Evolutionary conservation across 2,329 filamentous ascomycete species (phyloP), one percentile per base, ranked within the genome.

Genomic region (Colletotrichum australisinense): DNA sequence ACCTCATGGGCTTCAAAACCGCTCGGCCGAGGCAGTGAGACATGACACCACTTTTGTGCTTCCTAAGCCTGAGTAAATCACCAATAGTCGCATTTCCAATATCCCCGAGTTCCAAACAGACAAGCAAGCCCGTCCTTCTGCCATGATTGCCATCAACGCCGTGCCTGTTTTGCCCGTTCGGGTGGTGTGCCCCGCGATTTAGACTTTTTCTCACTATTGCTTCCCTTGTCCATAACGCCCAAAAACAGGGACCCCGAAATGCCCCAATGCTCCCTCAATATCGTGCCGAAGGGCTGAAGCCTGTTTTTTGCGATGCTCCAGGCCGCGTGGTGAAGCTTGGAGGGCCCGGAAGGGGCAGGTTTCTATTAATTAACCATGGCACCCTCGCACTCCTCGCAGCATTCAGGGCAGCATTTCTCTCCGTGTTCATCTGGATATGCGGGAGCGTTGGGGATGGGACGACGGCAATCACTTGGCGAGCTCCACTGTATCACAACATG

Each of bases 161-260:
- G 22, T 19, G 16, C n/a, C 35, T n/a, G 42, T 22, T 49, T 49
- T 49, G 42, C 64, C 64, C n/a, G 49, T 69, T 53, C 57, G 49
- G 63, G 56, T 57, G 32, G 24, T 49, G 19, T 67, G 56, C 66
- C 66, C 59, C 66, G 67, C 69, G 69, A 52, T 58, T 72, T 72
- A 59, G 30, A 69, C 57, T 69, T 59, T 72, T 72, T 22, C 9
- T 16, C 16, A n/a, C 38, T 72, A 63, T 63, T 63, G 52, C n/a
- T 12, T 24, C 57, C 69, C 65, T 24, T 38, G 58, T 38, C 58
- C 16, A 63, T 63, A 69, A 11, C 16, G n/a, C 24, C 42, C 14
- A 24, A 24, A 55, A 32, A 49, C 30, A 35, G 19, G 42, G 42
- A n/a, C 42, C 42, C 42, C 42, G 7, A 49, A 49, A 22, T 42